Conservation (phyloP, 2,329 filamentous ascomycete species). For the Elsinoe necatrix region DNA sequence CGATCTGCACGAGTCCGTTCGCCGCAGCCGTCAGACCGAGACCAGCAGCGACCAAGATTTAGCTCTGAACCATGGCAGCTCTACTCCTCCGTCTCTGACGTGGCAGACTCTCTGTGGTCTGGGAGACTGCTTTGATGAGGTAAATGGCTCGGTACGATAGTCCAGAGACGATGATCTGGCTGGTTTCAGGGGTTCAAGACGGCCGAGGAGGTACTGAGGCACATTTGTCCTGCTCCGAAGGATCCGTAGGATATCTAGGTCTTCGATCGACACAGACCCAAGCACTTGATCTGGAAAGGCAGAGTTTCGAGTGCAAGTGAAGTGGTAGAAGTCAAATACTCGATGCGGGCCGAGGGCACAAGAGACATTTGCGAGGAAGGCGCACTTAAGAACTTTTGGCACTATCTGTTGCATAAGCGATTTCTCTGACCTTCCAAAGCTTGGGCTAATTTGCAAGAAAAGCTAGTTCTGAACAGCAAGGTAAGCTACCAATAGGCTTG, state of each 20-base stretch:
- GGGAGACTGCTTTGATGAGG: slow-evolving; percentile 18
- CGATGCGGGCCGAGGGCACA: slow-evolving; percentile 1
- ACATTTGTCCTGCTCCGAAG: slow-evolving; percentile 20
- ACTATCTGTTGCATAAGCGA: neutral
- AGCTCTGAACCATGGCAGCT: neutral
- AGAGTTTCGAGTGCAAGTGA: slow-evolving; percentile 2
- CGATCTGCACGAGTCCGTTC: slow-evolving; percentile 4
- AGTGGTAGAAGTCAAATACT: slow-evolving; percentile 10
- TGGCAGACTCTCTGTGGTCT: slow-evolving; percentile 36
- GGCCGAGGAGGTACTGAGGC: neutral
- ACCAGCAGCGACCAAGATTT: neutral
- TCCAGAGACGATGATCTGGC: neutral
- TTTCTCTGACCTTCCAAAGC: neutral
- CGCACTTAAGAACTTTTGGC: neutral
- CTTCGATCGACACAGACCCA: neutral
- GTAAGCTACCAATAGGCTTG: neutral
- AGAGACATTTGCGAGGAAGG: neutral
- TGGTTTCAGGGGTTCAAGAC: neutral
- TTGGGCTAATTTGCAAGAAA: neutral
- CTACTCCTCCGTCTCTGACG: slow-evolving; percentile 46
- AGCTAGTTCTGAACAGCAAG: neutral
- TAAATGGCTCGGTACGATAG: neutral
- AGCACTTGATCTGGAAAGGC: neutral
- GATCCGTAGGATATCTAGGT: neutral
- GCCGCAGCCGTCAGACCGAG: neutral